Conservation (phyloP, 495 filamentous ascomycete genomes). For the Jackrogersella multiformis region DNA sequence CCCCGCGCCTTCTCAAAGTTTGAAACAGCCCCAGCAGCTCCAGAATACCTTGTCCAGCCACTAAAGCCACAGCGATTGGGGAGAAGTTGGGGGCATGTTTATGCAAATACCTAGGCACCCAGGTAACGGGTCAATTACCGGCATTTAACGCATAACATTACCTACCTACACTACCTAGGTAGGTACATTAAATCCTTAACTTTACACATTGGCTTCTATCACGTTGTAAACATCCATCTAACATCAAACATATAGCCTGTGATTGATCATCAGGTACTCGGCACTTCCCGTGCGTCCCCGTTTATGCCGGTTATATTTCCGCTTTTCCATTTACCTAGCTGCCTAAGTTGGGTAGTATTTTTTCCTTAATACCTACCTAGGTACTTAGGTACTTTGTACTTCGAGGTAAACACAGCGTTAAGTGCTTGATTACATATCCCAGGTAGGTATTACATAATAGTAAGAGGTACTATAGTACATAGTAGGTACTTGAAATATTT, state of each 20-base stretch:
- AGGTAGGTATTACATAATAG: too few relatives aligned
- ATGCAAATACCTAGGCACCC: not conserved
- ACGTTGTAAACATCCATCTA: constrained; percentile 8
- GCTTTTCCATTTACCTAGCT: not conserved
- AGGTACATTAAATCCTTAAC: not conserved
- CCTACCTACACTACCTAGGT: too few relatives aligned
- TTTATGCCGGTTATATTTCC: constrained; percentile 19
- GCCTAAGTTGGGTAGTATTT: too few relatives aligned
- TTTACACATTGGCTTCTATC: not conserved
- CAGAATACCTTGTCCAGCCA: constrained; percentile 20
- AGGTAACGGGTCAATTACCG: constrained; percentile 1
- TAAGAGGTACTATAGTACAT: too few relatives aligned
- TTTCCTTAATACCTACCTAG: too few relatives aligned
- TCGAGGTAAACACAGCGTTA: too few relatives aligned
- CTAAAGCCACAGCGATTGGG: constrained; percentile 23
- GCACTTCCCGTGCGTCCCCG: not conserved
- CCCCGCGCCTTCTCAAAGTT: constrained; percentile 27
- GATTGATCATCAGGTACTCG: not conserved
- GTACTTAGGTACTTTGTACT: not conserved
- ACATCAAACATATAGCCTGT: constrained; percentile 16
- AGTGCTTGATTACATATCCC: too few relatives aligned
- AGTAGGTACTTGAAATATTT: not conserved
- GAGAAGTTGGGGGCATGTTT: not conserved
- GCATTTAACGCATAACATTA: constrained; percentile 11
- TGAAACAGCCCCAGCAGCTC: not conserved